Base-by-base conservation (phyloP, 805 yeast species). In the Kurtzmaniella fragi region DNA sequence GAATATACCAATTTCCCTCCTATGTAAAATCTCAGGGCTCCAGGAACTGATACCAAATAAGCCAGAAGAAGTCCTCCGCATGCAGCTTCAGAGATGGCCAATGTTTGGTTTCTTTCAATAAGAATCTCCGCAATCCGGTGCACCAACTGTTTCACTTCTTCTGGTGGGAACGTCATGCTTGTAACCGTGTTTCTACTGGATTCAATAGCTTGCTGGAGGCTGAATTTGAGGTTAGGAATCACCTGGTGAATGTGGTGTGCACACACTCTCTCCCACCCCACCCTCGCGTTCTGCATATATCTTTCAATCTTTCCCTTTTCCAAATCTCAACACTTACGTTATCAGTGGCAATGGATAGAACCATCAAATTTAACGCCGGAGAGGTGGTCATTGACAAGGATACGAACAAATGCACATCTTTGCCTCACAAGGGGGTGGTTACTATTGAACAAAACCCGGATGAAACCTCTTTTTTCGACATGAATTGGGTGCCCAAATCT, bases 21-120 rank as follows among this genome's bases (percentile, higher is more conserved):
- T 42, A 84, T 84, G 50, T 82, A 87, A 61, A 84, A 88, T 42
- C 71, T 64, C 8, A 93, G 82, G 0, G 95, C 95, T 3, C 96
- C 95, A 0, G 95, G 90, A 3, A 84, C 78, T 1, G 91, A 76
- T 5, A 88, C 88, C 15, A 87, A 57, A 51, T 84, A 86, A 1
- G 95, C 85, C 3, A 93, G 81, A 6, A 87, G 63, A 12, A 87
- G 69, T 0, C 96, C 96, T 7, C 96, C 96, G 57, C 95, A 87
- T 0, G 95, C 95, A 2, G 90, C 89, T 52, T 87, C 96, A 5
- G 90, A 80, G 1, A 84, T 82, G 0, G 95, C 85, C 16, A 87
- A 62, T 1, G 95, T 84, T 54, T 82, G 80, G 11, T 70, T 59
- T 20, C 79, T 66, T 14, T 57, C 54, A 14, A 75, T 60, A 17